Evolutionary conservation across 2,329 filamentous ascomycete genomes (phyloP).

Genomic region (Trichoderma pleuroti): DNA sequence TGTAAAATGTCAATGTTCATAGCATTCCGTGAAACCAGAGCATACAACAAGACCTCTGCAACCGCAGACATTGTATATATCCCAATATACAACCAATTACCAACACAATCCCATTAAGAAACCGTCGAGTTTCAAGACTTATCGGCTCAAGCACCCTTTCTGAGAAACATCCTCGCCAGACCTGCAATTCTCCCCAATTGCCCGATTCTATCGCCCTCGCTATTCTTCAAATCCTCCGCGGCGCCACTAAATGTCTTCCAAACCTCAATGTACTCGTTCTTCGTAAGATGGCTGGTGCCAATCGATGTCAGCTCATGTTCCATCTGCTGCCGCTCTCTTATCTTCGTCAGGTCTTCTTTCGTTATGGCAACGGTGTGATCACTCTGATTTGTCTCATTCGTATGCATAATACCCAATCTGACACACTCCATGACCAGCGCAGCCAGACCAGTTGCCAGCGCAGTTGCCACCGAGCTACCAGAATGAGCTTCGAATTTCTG

Average conservation of each 20-base stretch:
- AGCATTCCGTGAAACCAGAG: too few relatives aligned
- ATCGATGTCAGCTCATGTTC: neutral
- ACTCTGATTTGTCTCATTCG: neutral
- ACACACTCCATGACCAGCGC: conserved; percentile 9
- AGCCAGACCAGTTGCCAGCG: conserved; percentile 6
- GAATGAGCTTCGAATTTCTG: neutral
- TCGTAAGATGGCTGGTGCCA: neutral
- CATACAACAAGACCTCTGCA: too few relatives aligned
- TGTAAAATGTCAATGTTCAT: too few relatives aligned
- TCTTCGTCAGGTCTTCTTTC: neutral
- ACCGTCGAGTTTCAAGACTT: neutral
- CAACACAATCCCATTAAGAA: neutral
- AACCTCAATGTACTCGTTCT: conserved; percentile 5
- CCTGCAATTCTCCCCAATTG: neutral
- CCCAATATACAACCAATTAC: neutral
- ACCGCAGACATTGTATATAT: too few relatives aligned
- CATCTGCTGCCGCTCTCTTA: neutral
- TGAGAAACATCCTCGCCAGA: neutral
- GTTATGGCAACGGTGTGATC: neutral
- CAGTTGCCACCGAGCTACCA: conserved; percentile 5
- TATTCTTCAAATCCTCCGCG: neutral
- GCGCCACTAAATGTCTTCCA: neutral
- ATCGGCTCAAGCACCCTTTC: neutral
- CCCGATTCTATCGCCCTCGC: neutral
- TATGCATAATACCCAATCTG: neutral